Evolutionary conservation across 139 green algal species (phyloP).

Genomic region (Chlorella sp.): DNA sequence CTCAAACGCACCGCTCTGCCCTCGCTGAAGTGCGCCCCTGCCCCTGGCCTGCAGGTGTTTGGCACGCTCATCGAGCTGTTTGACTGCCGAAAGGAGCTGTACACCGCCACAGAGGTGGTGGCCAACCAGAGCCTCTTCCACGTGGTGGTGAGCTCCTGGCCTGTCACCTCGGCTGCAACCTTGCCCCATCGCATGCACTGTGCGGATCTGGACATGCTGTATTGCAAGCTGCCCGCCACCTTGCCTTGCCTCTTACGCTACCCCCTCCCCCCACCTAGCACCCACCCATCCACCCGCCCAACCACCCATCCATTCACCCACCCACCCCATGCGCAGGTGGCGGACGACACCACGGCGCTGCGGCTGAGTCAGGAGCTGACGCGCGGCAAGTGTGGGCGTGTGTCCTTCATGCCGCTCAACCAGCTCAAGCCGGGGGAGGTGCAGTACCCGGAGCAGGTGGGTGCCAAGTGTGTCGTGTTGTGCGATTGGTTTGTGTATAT

Average conservation of each 20-base stretch:
- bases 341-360: slow-evolving; percentile 79
- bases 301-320: background rate
- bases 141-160: slow-evolving; percentile 66
- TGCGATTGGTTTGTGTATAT: background rate
- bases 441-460: slow-evolving; percentile 8
- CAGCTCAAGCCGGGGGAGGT: slow-evolving; percentile 45
- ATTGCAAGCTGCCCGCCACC: too few relatives aligned
- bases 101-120: slow-evolving; percentile 89
- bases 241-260: background rate
- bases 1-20: background rate
- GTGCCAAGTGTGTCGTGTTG: too few relatives aligned
- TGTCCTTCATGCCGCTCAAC: slow-evolving; percentile 97
- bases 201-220: too few relatives aligned
- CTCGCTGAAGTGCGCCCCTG: background rate
- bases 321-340: slow-evolving; percentile 75
- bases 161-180: too few relatives aligned
- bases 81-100: slow-evolving; percentile 64
- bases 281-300: too few relatives aligned
- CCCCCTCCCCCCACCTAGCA: background rate
- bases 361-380: slow-evolving; percentile 75
- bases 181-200: too few relatives aligned
- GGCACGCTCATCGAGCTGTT: slow-evolving; percentile 95
- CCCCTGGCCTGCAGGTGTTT: slow-evolving; percentile 59
- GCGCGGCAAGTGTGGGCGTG: slow-evolving; percentile 72
- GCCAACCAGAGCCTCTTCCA: slow-evolving; percentile 71